phyloP scores from a whole-genome alignment of 2,329 filamentous ascomycete genomes.

The Phialemonium atrogriseum region DNA sequence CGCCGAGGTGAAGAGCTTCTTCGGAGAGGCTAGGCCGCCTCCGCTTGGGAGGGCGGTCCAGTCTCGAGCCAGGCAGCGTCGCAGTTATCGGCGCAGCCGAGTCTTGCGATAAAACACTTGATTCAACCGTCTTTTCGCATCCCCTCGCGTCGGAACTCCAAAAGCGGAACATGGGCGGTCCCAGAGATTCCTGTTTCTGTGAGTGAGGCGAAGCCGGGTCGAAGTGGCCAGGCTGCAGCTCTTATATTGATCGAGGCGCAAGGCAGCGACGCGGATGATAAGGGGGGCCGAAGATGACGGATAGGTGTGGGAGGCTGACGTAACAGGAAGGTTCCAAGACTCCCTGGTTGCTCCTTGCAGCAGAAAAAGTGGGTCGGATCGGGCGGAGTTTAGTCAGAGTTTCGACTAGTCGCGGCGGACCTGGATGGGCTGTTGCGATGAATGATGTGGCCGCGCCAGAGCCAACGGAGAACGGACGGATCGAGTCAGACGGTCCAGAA shows the following conservation, averaged over 20 bases:
- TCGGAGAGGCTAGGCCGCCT: slow-evolving; percentile 26
- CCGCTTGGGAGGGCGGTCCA: slow-evolving; percentile 28
- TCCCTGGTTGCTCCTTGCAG: slow-evolving; percentile 6
- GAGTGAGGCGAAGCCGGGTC: too few relatives aligned
- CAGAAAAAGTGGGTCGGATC: slow-evolving; percentile 3
- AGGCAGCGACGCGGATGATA: slow-evolving; percentile 11
- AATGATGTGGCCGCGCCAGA: slow-evolving; percentile 22
- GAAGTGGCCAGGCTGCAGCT: too few relatives aligned
- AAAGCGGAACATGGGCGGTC: slow-evolving; percentile 56
- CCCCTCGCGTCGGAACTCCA: slow-evolving; percentile 51
- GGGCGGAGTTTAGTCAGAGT: slow-evolving; percentile 2
- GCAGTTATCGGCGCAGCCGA: slow-evolving; percentile 16
- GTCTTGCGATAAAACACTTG: background rate
- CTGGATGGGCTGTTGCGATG: slow-evolving; percentile 13
- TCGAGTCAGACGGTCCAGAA: background rate
- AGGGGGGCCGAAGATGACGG: slow-evolving; percentile 4
- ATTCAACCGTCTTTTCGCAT: slow-evolving; percentile 40
- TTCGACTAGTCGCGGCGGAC: slow-evolving; percentile 5
- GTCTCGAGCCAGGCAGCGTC: slow-evolving; percentile 4
- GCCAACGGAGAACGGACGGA: slow-evolving; percentile 10
- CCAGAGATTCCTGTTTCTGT: too few relatives aligned
- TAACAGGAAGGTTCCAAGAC: slow-evolving; percentile 15
- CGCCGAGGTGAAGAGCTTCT: slow-evolving; percentile 14
- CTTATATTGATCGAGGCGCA: slow-evolving; percentile 2
- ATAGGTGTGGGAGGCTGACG: slow-evolving; percentile 18